Base-by-base conservation (phyloP, 176 grass and related monocot species). In the Rhipidocladum racemiflorum region DNA sequence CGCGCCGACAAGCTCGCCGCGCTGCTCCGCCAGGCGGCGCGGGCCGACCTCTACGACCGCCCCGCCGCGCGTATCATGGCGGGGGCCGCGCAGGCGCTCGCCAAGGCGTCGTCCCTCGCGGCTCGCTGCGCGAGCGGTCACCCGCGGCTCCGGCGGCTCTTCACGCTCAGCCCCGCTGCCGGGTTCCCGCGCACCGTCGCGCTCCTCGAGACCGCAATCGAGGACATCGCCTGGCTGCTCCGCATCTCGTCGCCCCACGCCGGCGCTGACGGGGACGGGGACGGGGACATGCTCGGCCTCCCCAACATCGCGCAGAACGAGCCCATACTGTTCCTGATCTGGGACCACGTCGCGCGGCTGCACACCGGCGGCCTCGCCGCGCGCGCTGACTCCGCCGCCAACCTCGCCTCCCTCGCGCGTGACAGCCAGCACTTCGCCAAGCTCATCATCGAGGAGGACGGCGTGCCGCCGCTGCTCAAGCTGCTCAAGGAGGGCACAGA, bases 371-470 rank as follows among this genome's bases (percentile, higher is more conserved):
- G 75, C 1, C 82, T 76, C 6, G 86, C 87, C 40, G 83, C 80
- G 7, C 88, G 89, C 46, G 63, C 83, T 0, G 91, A 94, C 69
- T 84, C 91, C 11, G 91, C 91, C 45, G 71, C 69, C 50, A 87
- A 74, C 63, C 89, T 97, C 51, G 91, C 91, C 14, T 91, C 91
- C 1, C 86, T 97, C 74, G 91, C 94, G 16, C 78, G 78, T 32
- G 91, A 97, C 84, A 93, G 9, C 48, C 88, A 87, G 3, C 94
- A 91, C 74, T 91, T 89, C 60, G 91, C 91, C 56, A 93, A 91
- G 68, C 86, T 83, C 60, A 97, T 97, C 76, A 97, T 97, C 60
- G 94, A 97, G 69, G 94, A 97, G 86, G 94, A 91, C 34, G 91
- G 91, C 2, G 81, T 93, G 7, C 78, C 38, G 15, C 94, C 94